Base-by-base conservation (phyloP, 2,329 filamentous ascomycete genomes). In the Arthrobotrys sinensis region DNA sequence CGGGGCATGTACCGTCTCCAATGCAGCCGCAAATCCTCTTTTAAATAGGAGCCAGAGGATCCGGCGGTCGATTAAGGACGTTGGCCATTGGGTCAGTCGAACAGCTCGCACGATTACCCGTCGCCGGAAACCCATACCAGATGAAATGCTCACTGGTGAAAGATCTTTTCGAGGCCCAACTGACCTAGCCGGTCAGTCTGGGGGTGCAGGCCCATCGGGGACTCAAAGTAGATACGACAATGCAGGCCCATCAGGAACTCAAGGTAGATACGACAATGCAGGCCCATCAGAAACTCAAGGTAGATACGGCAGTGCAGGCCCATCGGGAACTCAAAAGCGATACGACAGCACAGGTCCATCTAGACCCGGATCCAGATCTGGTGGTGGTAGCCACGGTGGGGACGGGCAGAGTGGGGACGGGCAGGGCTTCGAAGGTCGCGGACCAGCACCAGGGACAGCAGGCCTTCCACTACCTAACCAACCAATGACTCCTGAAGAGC, bases 71-170 rank as follows among this genome's bases (percentile, higher is more conserved):
- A 50, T 78, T 12, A 65, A 46, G 7, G 62, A 53, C 12, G 60
- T 68, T n/a, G 63, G 62, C 11, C 21, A 12, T 11, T 78, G 75
- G 67, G 5, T 78, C 24, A 34, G 62, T 28, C 62, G 46, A 4
- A 78, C 75, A 1, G 53, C 67, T 14, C 52, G 45, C 11, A 46
- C 62, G 11, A 68, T 78, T 16, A 65, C 66, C 24, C 38, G 53
- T 21, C 53, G 55, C 55, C 34, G 55, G 24, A 60, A 43, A 36
- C 55, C 55, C 10, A 60, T 60, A 21, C 55, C 55, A 1, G 19
- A 40, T 0, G 34, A 60, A 10, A 60, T 60, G 55, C 36, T 28
- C 24, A 28, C 2, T 28, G 24, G 24, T 28, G 55, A 14, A 16
- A 21, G 24, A n/a, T 10, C 55, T n/a, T 21, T n/a, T 34, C 24